Percentiles rank a stretch among this genome's conserved stretches.
Evolutionary conservation across 2,329 filamentous ascomycete species (phyloP).

Genomic region (Diplodia corticola): DNA sequence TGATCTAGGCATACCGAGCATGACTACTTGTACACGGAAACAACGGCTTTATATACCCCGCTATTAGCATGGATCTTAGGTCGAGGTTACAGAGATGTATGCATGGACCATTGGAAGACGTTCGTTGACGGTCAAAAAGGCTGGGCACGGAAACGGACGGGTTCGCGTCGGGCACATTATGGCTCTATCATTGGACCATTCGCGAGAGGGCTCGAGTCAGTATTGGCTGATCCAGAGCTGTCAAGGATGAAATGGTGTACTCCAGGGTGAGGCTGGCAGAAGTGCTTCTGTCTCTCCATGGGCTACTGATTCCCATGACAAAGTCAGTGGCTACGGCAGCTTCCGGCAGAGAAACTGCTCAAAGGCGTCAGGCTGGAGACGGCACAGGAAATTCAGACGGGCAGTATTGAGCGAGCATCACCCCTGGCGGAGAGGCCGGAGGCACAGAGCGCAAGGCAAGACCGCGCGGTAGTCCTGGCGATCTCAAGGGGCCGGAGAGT

Average conservation of each 20-base stretch:
- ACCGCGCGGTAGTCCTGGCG: background rate
- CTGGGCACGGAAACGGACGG: background rate
- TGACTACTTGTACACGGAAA: background rate
- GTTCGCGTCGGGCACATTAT: background rate
- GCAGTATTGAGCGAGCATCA: background rate
- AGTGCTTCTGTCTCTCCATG: no score
- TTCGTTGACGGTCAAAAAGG: background rate
- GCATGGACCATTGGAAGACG: background rate
- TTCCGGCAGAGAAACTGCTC: background rate
- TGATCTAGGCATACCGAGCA: background rate
- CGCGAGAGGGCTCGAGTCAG: background rate
- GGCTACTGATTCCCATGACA: background rate
- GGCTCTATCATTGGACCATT: background rate
- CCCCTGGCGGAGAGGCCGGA: background rate
- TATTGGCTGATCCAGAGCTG: background rate
- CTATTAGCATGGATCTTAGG: background rate
- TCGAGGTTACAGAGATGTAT: background rate
- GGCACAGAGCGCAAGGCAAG: background rate
- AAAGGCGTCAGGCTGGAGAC: background rate
- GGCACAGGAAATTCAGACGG: background rate
- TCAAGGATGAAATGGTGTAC: background rate
- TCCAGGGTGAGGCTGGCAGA: background rate
- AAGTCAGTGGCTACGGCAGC: background rate
- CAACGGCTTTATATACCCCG: background rate
- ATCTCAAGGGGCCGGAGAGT: background rate